Base-by-base conservation (phyloP, 306 rosid species). In the Cicer chorassanicum region DNA sequence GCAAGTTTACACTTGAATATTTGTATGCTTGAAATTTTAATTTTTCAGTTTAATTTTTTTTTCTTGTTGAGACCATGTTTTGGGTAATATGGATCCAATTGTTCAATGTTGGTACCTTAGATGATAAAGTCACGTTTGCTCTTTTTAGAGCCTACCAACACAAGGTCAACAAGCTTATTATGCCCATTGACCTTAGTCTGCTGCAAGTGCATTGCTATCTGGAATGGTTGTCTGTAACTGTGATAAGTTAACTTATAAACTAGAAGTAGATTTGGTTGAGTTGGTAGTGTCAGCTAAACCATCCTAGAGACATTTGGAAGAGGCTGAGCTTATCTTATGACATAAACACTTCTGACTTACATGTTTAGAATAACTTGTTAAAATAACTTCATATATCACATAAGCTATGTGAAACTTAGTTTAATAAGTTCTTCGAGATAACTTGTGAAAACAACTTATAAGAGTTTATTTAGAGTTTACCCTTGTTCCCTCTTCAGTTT, bases 1-100 rank as follows among this genome's bases (percentile, higher is more conserved):
- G 98, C 90, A 87, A 69, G 77, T 36, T 69, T 56, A 75, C 72
- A 43, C 73, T 68, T 75, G 72, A 43, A 45, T 66, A 55, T 18
- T 55, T 55, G 66, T 11, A 81, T 81, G 44, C 54, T 70, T 64
- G 49, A 50, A 76, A 55, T 66, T 36, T 53, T 70, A 50, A 70
- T 70, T 68, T 55, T 36, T 56, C 29, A 6, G 10, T n/a, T 41
- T 41, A 16, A 48, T 7, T 57, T 65, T 73, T 44, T 21, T 1
- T 49, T 68, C 46, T 48, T 39, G 13, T 36, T 44, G 53, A 44
- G 43, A 34, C 70, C 41, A n/a, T 50, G 12, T 55, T 74, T n/a
- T 75, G 46, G 12, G 77, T 15, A 63, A 64, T 44, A 46, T 54
- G 65, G 57, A 53, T 38, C 61, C 42, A 4, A 15, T 70, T 61